phyloP scores from a whole-genome alignment of 2,329 filamentous ascomycete genomes.

The Zopfia rhizophila region DNA sequence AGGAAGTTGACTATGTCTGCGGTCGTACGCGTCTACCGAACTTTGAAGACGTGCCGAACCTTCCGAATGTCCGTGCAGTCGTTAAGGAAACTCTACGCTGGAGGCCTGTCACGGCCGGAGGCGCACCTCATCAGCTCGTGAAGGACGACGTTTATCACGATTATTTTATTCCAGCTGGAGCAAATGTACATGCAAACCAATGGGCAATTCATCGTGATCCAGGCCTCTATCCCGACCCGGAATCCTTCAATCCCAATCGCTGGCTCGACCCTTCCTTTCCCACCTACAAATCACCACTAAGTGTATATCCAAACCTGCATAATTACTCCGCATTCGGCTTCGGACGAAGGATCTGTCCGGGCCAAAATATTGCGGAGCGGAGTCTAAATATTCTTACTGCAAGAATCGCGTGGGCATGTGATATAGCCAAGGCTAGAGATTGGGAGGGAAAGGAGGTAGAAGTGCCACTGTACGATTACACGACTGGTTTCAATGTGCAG shows the following conservation, averaged over 20 bases:
- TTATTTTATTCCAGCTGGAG: slow-evolving; percentile 52
- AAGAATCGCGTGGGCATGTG: slow-evolving; percentile 25
- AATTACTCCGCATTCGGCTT: slow-evolving; percentile 24
- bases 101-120: slow-evolving; percentile 7
- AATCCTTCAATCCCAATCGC: slow-evolving; percentile 67
- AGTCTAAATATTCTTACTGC: slow-evolving; percentile 19
- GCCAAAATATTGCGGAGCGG: slow-evolving; percentile 25
- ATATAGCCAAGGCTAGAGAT: slow-evolving; percentile 12
- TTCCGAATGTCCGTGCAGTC: slow-evolving; percentile 61
- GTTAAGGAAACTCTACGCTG: slow-evolving; percentile 6
- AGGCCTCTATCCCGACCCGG: slow-evolving; percentile 67
- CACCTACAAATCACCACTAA: slow-evolving; percentile 23
- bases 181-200: slow-evolving; percentile 13
- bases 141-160: slow-evolving; percentile 16
- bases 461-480: slow-evolving; percentile 14
- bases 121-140: slow-evolving; percentile 5
- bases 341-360: slow-evolving; percentile 24
- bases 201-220: slow-evolving; percentile 65
- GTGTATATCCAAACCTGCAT: slow-evolving; percentile 18
- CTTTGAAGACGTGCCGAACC: slow-evolving; percentile 60
- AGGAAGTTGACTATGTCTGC: slow-evolving; percentile 67
- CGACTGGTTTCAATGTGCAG: slow-evolving; percentile 4
- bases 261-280: slow-evolving; percentile 55
- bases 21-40: slow-evolving; percentile 61
- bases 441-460: slow-evolving; percentile 1